These are phyloP conservation scores for Betula pendula DNA, from an alignment of 306 rosid genomes.

Conservation along the genomic window DNA sequence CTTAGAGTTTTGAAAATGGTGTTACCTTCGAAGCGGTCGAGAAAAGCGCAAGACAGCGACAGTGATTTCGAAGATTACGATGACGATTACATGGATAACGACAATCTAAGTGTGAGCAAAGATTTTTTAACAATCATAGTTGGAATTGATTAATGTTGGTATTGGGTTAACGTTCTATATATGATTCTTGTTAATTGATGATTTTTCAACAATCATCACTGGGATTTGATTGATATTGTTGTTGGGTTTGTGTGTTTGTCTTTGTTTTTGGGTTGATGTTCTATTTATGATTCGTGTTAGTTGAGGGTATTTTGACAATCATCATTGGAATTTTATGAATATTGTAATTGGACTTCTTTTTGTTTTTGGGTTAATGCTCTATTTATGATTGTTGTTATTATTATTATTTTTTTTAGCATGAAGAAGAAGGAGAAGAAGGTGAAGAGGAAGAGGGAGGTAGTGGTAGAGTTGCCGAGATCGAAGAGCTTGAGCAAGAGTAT, in stretches of 20 bases:
- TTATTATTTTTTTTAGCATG: slow-evolving; percentile 34
- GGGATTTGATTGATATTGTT: neutral
- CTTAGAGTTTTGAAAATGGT: slow-evolving; percentile 22
- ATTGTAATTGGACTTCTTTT: neutral
- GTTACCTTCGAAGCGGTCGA: slow-evolving; percentile 17
- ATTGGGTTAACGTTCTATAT: neutral
- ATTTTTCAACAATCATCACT: neutral
- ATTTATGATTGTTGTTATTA: slow-evolving; percentile 25
- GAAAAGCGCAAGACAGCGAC: slow-evolving; percentile 31
- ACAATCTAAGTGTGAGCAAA: slow-evolving; percentile 27
- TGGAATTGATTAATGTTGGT: neutral
- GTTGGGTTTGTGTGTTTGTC: neutral
- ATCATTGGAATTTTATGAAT: neutral
- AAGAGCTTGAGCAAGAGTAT: slow-evolving; percentile 76
- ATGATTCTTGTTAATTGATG: slow-evolving; percentile 19
- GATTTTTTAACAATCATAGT: neutral
- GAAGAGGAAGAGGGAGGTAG: slow-evolving; percentile 25
- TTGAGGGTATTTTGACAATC: neutral
- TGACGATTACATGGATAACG: slow-evolving; percentile 12
- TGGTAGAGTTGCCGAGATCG: slow-evolving; percentile 62
- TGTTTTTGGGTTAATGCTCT: neutral
- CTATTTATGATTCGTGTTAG: slow-evolving; percentile 13
- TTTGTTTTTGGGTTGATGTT: neutral
- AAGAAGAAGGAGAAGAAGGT: slow-evolving; percentile 37
- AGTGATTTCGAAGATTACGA: slow-evolving; percentile 23